These are phyloP conservation scores for Dioscorea alata DNA, from an alignment of 106 monocot genomes.

Conservation along the genomic window DNA sequence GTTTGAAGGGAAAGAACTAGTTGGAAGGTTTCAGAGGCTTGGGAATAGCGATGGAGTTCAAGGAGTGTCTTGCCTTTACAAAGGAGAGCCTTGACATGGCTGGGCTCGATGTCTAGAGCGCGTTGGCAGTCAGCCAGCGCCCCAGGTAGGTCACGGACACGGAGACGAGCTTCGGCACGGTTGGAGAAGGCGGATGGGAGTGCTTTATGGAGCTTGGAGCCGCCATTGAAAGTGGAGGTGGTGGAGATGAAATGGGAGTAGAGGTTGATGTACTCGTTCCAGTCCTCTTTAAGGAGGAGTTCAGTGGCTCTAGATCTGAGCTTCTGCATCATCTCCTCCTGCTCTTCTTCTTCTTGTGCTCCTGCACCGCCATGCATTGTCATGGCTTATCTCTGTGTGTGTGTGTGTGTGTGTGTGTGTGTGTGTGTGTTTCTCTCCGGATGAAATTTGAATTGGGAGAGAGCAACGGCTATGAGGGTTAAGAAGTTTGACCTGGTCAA, in stretches of 20 bases:
- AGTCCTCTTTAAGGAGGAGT: slow-evolving; percentile 68
- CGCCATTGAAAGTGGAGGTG: slow-evolving; percentile 4
- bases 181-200: slow-evolving; percentile 61
- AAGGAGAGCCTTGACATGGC: slow-evolving; percentile 42
- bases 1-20: slow-evolving; percentile 9
- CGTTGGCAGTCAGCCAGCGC: slow-evolving; percentile 65
- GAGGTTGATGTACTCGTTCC: slow-evolving; percentile 63
- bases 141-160: slow-evolving; percentile 22
- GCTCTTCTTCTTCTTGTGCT: slow-evolving; percentile 27
- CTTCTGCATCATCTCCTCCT: slow-evolving; percentile 47
- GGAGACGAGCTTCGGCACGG: slow-evolving; percentile 58
- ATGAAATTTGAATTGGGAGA: no score
- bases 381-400: no score
- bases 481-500: no score
- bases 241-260: slow-evolving; percentile 70
- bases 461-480: no score
- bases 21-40: slow-evolving; percentile 47
- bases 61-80: slow-evolving; percentile 65
- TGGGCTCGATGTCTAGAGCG: slow-evolving; percentile 48
- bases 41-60: slow-evolving; percentile 49
- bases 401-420: no score
- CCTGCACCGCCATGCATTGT: neutral
- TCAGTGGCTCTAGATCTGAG: slow-evolving; percentile 73
- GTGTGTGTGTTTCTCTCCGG: no score
- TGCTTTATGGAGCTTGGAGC: slow-evolving; percentile 22